Evolutionary conservation across 768 basidiomycete species (phyloP), one percentile per base, ranked within the genome.

Genomic region (Serendipita indica): DNA sequence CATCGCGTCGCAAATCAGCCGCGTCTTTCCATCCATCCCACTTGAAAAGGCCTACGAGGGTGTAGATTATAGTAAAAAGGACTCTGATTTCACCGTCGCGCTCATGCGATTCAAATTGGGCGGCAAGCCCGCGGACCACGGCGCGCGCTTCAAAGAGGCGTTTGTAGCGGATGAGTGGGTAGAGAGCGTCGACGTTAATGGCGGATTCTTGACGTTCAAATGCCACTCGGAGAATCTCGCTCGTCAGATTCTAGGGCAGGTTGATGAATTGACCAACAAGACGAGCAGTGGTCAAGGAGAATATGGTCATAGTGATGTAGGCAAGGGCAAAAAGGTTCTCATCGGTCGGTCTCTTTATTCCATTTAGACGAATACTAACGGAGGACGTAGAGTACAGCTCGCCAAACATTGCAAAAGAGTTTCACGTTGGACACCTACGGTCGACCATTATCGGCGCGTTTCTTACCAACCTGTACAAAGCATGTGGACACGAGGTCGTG

Each of bases 401-500:
- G 1, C 93, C 93, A 14, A 98, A 99, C 67, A 97, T 98, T 64
- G 94, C 94, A 18, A 99, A 99, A 69, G 85, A 86, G 3, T 98
- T 98, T 80, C 94, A 99, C 65, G 92, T 96, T 57, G 96, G 94
- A 13, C 94, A 98, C 71, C 72, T 98, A 61, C 80, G 94, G 35
- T 92, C 89, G 58, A 99, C 94, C n/a, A 99, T 99, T 69, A 94
- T 98, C 67, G 94, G 94, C n/a, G 85, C 89, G 0, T 96, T 96
- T 74, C 71, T 97, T 60, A 75, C 80, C 7, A 97, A 97, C 71
- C 65, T 97, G 39, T 94, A 98, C 75, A 84, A 83, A 67, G 79
- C 89, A 4, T 89, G 85, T 65, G 93, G 94, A 14, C 98, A 90
- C 92, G 79, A 90, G 4, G 91, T 93, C n/a, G 70, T 79, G 34